Base-by-base conservation (phyloP, 441 rosid genomes). In the Gossypium davidsonii region DNA sequence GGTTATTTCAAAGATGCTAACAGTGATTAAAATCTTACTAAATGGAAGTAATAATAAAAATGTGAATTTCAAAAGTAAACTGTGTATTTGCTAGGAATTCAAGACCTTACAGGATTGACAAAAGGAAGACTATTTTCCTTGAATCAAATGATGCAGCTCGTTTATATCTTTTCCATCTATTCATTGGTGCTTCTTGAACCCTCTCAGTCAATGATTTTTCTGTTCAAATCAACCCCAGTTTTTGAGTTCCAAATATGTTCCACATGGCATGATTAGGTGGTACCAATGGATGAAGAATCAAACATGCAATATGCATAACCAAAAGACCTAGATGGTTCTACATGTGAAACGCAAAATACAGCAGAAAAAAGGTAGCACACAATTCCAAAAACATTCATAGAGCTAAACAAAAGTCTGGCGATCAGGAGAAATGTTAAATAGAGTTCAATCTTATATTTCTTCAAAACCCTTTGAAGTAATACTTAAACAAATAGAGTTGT, bases 111-210 rank as follows among this genome's bases (percentile, higher is more conserved):
- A 94, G 51, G 84, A 92, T 78, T 64, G 98, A 94, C 85, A 94
- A 94, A 5, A 89, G 76, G 71, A 94, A 79, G 83, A 92, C 97
- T 62, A 94, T 71, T 74, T 89, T 92, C 80, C 97, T 87, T 21
- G 97, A 94, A 79, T 92, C 97, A 79, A 88, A 89, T 21, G 93
- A 86, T n/a, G 95, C 87, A 0, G 88, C 88, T 44, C 97, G 97
- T 78, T 87, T 94, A 73, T 84, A 92, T 80, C 85, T 92, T 85
- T 95, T 90, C 97, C 95, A 90, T 73, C 91, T 88, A 83, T 94
- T 94, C 9, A 74, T 79, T 26, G 94, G 90, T 55, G 84, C 80
- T 42, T 94, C 98, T 20, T 86, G 91, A 72, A 80, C 74, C 80
- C 90, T 84, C 71, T 94, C 97, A 0, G 74, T 76, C 34, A 76